These are phyloP conservation scores for Pinus taeda DNA, from an alignment of 75 land plant genomes.

Conservation along the genomic window DNA sequence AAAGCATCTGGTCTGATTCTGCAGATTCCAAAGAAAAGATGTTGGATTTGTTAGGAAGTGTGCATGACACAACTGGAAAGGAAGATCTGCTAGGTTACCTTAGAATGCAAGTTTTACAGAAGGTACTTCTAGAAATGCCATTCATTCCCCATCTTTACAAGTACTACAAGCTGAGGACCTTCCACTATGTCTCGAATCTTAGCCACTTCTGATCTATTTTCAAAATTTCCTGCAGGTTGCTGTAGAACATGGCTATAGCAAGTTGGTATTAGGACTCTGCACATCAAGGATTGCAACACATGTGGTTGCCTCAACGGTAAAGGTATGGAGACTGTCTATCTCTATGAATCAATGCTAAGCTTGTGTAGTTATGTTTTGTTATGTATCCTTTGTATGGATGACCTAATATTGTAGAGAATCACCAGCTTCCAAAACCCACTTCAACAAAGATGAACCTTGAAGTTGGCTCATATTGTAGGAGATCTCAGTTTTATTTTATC, in stretches of 20 bases:
- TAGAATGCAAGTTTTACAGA: conserved; percentile 76
- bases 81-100: conserved; percentile 78
- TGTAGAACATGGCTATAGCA: conserved; percentile 73
- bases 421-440: not conserved
- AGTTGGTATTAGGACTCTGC: conserved; percentile 70
- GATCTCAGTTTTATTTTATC: not conserved
- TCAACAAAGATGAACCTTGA: not conserved
- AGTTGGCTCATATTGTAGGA: not conserved
- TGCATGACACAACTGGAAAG: conserved; percentile 79
- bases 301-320: conserved; percentile 85
- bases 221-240: conserved; percentile 55
- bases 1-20: conserved; percentile 41
- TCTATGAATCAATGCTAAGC: not conserved
- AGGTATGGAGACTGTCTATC: conserved; percentile 40
- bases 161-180: not conserved
- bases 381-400: not conserved
- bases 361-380: not conserved
- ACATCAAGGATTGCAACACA: conserved; percentile 83
- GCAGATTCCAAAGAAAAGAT: conserved; percentile 29
- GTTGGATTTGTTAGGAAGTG: conserved; percentile 35
- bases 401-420: not conserved
- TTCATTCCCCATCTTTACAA: not conserved
- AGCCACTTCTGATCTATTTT: conserved; percentile 1
- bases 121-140: conserved; percentile 35
- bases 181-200: not conserved